Evolutionary conservation across 306 rosid species (phyloP).

Genomic region (Sicyos baderoa): DNA sequence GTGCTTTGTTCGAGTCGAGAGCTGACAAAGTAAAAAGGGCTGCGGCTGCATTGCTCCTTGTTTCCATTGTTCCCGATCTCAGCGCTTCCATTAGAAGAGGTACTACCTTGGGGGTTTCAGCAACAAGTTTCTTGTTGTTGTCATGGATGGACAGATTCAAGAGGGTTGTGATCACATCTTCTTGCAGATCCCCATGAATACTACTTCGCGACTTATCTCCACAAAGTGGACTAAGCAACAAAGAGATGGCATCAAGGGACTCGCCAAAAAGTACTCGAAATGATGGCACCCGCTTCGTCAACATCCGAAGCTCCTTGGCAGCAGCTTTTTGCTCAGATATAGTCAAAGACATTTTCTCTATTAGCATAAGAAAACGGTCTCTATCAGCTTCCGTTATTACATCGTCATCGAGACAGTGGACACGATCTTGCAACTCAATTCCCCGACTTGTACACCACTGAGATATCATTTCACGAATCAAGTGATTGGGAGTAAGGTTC

Average conservation of each 20-base stretch:
- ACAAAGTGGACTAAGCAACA: conserved; percentile 56
- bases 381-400: conserved; percentile 48
- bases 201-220: conserved; percentile 33
- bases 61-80: conserved; percentile 60
- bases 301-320: conserved; percentile 69
- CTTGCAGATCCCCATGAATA: conserved; percentile 52
- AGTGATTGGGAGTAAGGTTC: conserved; percentile 62
- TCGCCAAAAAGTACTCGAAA: conserved; percentile 70
- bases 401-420: conserved; percentile 37
- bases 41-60: conserved; percentile 84
- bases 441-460: conserved; percentile 66
- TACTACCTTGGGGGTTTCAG: conserved; percentile 61
- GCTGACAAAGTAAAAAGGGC: conserved; percentile 87
- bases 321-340: conserved; percentile 62
- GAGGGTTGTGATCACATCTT: conserved; percentile 80
- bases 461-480: conserved; percentile 60
- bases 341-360: conserved; percentile 59
- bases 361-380: conserved; percentile 45
- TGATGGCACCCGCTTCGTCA: conserved; percentile 75
- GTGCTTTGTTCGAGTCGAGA: conserved; percentile 79
- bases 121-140: conserved; percentile 75
- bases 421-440: conserved; percentile 47
- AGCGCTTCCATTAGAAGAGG: conserved; percentile 57
- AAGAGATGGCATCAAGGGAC: conserved; percentile 51
- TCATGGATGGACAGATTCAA: conserved; percentile 79